phyloP scores from a whole-genome alignment of 495 filamentous ascomycete genomes.

The Friedmanniomyces simplex region DNA sequence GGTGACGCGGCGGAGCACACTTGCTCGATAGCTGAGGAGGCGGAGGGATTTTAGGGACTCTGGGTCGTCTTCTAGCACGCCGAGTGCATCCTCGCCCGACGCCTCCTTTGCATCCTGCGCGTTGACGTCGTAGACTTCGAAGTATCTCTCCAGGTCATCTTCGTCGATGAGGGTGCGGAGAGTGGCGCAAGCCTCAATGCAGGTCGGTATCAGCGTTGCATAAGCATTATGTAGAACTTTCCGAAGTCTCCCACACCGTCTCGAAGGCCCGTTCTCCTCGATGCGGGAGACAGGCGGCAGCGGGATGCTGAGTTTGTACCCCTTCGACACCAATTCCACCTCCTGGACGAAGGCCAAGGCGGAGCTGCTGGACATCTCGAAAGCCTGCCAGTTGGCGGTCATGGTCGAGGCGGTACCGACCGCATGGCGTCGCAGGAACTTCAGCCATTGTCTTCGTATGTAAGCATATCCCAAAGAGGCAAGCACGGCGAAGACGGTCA shows the following conservation, averaged over 20 bases:
- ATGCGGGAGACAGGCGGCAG: conserved; percentile 25
- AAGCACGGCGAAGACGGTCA: conserved; percentile 45
- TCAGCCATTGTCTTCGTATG: conserved; percentile 70
- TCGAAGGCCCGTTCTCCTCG: conserved; percentile 31
- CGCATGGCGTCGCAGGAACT: conserved; percentile 68
- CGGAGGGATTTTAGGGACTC: conserved; percentile 75
- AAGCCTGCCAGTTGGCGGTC: conserved; percentile 65
- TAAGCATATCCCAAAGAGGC: conserved; percentile 57
- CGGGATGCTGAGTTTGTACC: conserved; percentile 58
- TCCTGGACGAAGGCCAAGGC: conserved; percentile 86
- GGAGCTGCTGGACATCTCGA: conserved; percentile 69
- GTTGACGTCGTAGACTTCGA: conserved; percentile 85
- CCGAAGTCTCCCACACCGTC: conserved; percentile 70
- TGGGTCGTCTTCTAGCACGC: conserved; percentile 56
- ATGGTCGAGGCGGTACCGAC: conserved; percentile 63
- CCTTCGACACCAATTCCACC: conserved; percentile 88
- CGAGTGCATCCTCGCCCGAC: conserved; percentile 31
- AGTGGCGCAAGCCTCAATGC: conserved; percentile 53
- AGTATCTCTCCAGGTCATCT: conserved; percentile 75
- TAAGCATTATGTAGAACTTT: conserved; percentile 59
- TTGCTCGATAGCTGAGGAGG: conserved; percentile 64
- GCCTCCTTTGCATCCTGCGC: conserved; percentile 64
- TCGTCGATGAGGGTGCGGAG: conserved; percentile 65
- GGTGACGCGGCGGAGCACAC: conserved; percentile 69
- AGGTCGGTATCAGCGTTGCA: conserved; percentile 55